Conservation (phyloP, 805 yeast species). For the Metschnikowia kofuensis region DNA sequence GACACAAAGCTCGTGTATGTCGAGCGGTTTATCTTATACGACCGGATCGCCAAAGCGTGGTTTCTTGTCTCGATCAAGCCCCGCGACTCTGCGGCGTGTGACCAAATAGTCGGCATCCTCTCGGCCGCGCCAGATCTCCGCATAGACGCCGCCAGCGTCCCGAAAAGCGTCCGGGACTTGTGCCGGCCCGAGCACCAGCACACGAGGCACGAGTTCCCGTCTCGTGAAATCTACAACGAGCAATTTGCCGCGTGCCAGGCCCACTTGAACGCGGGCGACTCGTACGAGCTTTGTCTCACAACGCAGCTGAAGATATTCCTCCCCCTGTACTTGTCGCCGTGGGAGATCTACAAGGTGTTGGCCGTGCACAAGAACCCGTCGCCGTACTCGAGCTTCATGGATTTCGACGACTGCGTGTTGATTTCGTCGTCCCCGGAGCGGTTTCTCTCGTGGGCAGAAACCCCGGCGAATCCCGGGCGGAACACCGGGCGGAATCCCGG, state of each 20-base stretch:
- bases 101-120: conserved; percentile 14
- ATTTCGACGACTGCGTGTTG: conserved; percentile 60
- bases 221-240: conserved; percentile 47
- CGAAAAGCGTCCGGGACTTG: conserved; percentile 25
- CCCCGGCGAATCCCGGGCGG: conserved; percentile 9
- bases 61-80: conserved; percentile 51
- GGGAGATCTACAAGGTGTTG: conserved; percentile 78
- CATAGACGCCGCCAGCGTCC: conserved; percentile 22
- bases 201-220: conserved; percentile 46
- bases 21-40: conserved; percentile 59
- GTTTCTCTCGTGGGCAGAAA: conserved; percentile 72
- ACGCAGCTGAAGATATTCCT: conserved; percentile 62
- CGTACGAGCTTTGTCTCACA: conserved; percentile 91
- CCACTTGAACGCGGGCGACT: conserved; percentile 73
- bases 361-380: conserved; percentile 74
- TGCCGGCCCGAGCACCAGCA: conserved; percentile 23
- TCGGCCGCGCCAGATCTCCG: conserved; percentile 4
- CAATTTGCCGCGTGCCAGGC: conserved; percentile 66
- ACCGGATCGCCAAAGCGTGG: conserved; percentile 44
- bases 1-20: conserved; percentile 74
- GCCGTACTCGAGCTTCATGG: conserved; percentile 82
- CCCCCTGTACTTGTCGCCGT: conserved; percentile 51
- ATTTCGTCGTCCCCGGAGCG: conserved; percentile 94
- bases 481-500: conserved; percentile 31
- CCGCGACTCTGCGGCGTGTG: conserved; percentile 29